These are phyloP conservation scores for Ocimum tenuiflorum DNA, from an alignment of 257 asterid species.

Conservation along the genomic window DNA sequence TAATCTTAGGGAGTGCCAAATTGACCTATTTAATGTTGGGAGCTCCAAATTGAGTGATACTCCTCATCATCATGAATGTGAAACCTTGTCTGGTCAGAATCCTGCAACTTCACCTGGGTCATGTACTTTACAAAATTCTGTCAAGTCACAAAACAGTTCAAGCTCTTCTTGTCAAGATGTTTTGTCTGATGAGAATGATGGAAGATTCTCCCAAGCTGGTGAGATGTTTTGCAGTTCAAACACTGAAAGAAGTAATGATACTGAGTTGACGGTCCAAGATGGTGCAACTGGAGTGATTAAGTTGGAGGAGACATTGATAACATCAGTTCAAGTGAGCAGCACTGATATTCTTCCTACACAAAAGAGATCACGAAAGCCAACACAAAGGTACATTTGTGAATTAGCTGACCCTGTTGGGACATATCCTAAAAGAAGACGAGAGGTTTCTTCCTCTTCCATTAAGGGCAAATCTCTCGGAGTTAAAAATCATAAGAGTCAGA, in stretches of 20 bases:
- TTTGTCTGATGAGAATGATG: conserved; percentile 36
- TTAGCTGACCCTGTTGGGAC: conserved; percentile 41
- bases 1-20: conserved; percentile 30
- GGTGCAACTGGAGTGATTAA: conserved; percentile 13
- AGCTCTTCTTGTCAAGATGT: conserved; percentile 31
- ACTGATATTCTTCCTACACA: conserved; percentile 28
- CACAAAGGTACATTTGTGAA: conserved; percentile 81
- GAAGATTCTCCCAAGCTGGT: conserved; percentile 24
- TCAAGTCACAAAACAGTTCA: conserved; percentile 41
- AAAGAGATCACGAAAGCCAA: conserved; percentile 88
- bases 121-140: conserved; percentile 30
- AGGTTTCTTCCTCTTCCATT: conserved; percentile 29
- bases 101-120: conserved; percentile 36
- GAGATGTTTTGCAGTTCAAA: conserved; percentile 27
- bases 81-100: conserved; percentile 29
- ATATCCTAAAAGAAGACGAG: conserved; percentile 35
- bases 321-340: conserved; percentile 21
- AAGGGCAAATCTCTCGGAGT: conserved; percentile 38
- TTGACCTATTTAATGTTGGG: conserved; percentile 21
- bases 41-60: conserved; percentile 32
- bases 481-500: conserved; percentile 42
- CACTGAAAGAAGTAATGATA: conserved; percentile 18
- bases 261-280: conserved; percentile 7
- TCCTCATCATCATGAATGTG: conserved; percentile 26
- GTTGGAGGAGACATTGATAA: conserved; percentile 22